phyloP scores from a whole-genome alignment of 441 rosid species.

The Populus hybrid region DNA sequence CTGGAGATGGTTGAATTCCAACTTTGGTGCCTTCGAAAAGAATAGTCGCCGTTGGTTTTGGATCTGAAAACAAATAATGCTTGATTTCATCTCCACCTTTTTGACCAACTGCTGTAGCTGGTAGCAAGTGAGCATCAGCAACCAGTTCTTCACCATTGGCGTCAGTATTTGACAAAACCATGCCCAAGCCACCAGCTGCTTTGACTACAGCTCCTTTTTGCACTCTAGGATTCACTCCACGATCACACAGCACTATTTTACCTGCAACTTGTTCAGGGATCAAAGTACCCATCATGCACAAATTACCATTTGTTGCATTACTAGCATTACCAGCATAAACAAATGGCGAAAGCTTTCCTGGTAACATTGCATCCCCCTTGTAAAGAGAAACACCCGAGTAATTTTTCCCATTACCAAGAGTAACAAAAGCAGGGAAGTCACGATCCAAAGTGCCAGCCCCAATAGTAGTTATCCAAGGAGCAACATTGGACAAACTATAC shows the following conservation, averaged over 20 bases:
- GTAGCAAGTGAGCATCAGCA: constrained; percentile 82
- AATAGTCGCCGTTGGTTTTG: constrained; percentile 52
- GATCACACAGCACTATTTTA: constrained; percentile 74
- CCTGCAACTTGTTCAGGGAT: constrained; percentile 55
- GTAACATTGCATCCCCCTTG: constrained; percentile 51
- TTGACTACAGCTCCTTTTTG: constrained; percentile 84
- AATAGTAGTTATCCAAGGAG: constrained; percentile 91
- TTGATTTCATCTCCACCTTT: constrained; percentile 54
- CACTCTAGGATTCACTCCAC: constrained; percentile 75
- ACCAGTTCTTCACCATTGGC: constrained; percentile 83
- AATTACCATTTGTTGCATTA: constrained; percentile 42
- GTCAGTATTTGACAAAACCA: constrained; percentile 73
- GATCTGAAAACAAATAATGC: constrained; percentile 35
- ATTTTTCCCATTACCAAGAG: constrained; percentile 45
- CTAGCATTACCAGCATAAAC: constrained; percentile 58
- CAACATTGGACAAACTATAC: constrained; percentile 65
- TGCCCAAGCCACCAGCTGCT: constrained; percentile 83
- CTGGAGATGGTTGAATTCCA: constrained; percentile 76
- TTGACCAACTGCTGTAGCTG: constrained; percentile 68
- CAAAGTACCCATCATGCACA: constrained; percentile 72
- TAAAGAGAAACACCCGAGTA: constrained; percentile 66
- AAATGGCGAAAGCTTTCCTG: constrained; percentile 45
- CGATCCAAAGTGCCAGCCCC: constrained; percentile 38
- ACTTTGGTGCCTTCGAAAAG: constrained; percentile 64
- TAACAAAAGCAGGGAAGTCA: constrained; percentile 72